Conservation (phyloP, 1,139 yeast genomes). For the Petasospora rhodanensis region DNA sequence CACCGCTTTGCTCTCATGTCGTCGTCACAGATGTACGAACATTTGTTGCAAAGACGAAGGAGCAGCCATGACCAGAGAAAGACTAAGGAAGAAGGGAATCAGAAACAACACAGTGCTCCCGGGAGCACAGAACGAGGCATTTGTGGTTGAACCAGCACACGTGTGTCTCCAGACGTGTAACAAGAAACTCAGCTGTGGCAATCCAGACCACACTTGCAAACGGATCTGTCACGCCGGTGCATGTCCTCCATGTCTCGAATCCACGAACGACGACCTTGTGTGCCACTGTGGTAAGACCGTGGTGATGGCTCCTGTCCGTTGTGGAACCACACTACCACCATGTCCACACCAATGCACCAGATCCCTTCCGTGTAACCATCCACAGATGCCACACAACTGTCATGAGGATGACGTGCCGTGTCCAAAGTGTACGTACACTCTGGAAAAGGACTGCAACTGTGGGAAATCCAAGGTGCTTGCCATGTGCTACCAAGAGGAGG, state of each 20-base stretch:
- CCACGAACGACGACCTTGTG: slow-evolving; percentile 68
- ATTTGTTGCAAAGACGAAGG: slow-evolving; percentile 70
- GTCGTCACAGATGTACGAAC: slow-evolving; percentile 70
- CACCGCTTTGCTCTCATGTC: slow-evolving; percentile 70
- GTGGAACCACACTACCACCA: slow-evolving; percentile 69
- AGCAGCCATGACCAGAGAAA: slow-evolving; percentile 57
- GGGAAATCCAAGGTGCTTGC: slow-evolving; percentile 58
- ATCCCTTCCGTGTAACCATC: slow-evolving; percentile 68
- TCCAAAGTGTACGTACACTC: slow-evolving; percentile 72
- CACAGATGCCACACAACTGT: slow-evolving; percentile 67
- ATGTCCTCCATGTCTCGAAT: slow-evolving; percentile 81
- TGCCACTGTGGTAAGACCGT: slow-evolving; percentile 86
- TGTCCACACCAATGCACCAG: slow-evolving; percentile 70
- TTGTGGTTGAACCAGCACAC: slow-evolving; percentile 66
- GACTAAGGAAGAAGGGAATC: slow-evolving; percentile 45
- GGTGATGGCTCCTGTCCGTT: slow-evolving; percentile 80
- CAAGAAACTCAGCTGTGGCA: slow-evolving; percentile 62
- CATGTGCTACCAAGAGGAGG: slow-evolving; percentile 63
- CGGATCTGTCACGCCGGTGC: slow-evolving; percentile 81
- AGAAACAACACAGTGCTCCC: slow-evolving; percentile 34
- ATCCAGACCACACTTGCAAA: slow-evolving; percentile 55
- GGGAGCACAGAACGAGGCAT: slow-evolving; percentile 42
- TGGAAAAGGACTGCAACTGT: slow-evolving; percentile 66
- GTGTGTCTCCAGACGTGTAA: slow-evolving; percentile 72
- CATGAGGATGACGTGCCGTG: slow-evolving; percentile 62